Base-by-base conservation (phyloP, 257 asterid species). In the Gentiana macrophylla region DNA sequence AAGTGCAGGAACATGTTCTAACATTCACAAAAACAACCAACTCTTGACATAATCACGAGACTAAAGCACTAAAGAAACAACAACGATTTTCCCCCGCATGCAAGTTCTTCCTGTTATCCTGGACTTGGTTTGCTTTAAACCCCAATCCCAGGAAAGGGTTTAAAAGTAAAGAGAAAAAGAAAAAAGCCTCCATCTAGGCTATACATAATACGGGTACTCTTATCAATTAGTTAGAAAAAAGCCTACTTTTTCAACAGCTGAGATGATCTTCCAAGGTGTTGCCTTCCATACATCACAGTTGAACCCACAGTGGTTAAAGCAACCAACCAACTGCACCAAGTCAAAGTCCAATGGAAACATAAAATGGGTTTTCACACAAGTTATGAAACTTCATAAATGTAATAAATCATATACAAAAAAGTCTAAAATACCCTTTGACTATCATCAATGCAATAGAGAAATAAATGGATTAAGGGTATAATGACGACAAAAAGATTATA, bases 241-340 rank as follows among this genome's bases (percentile, higher is more conserved):
- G 15, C 7, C 12, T 57, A 37, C 47, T 67, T 49, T n/a, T 55
- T 2, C 46, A 67, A 10, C 43, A 62, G 32, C 24, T 70, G 49
- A 57, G 91, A 70, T 62, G 79, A 59, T n/a, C 56, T 69, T 62
- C 69, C 72, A 66, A 79, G 67, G 71, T 87, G 77, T 65, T 84
- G 95, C n/a, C 74, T 79, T 38, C 96, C 96, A 67, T 91, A 91
- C 6, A 96, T 94, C 0, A 71, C 90, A 3, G 96, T 84, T 24
- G 96, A 91, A 65, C 77, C 76, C 13, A 79, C 65, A 0, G 98
- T 91, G 6, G 98, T 87, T 12, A 81, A 73, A 65, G 89, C 95
- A 49, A 91, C 98, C 56, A 84, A 70, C 86, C 88, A 87, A 67
- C 98, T 91, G 87, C 75, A 80, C 11, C 62, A 56, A 66, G 56